Conservation (phyloP, 2,329 filamentous ascomycete genomes). For the Ambrosiella beaveri region DNA sequence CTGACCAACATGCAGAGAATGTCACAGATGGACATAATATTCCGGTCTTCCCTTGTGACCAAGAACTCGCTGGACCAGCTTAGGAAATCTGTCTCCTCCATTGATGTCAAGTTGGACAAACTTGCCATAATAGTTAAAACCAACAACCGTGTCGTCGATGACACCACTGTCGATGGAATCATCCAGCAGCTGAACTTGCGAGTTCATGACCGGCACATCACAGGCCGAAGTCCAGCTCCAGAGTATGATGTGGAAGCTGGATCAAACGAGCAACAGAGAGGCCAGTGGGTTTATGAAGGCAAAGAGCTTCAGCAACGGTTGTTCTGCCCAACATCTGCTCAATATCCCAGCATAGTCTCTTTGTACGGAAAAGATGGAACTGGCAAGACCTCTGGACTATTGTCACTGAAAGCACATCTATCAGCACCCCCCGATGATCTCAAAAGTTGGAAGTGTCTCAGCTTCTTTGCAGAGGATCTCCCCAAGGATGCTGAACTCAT, state of each 20-base stretch:
- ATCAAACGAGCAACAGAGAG: too few species aligned
- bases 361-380: not conserved
- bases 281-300: too few species aligned
- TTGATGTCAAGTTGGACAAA: not conserved
- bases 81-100: not conserved
- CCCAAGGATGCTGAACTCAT: too few species aligned
- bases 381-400: not conserved
- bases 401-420: not conserved
- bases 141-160: not conserved
- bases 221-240: too few species aligned
- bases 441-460: too few species aligned
- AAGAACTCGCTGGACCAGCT: not conserved
- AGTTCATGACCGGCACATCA: too few species aligned
- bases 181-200: too few species aligned
- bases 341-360: not conserved
- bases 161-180: not conserved
- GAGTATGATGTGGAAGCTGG: too few species aligned
- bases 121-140: too few species aligned
- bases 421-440: not conserved
- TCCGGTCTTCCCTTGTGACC: not conserved
- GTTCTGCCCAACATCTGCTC: not conserved
- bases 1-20: not conserved
- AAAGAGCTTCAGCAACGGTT: too few species aligned
- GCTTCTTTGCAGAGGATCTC: too few species aligned
- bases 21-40: slow-evolving; percentile 1